Conservation (phyloP, 306 rosid species). For the Canavalia gladiata region DNA sequence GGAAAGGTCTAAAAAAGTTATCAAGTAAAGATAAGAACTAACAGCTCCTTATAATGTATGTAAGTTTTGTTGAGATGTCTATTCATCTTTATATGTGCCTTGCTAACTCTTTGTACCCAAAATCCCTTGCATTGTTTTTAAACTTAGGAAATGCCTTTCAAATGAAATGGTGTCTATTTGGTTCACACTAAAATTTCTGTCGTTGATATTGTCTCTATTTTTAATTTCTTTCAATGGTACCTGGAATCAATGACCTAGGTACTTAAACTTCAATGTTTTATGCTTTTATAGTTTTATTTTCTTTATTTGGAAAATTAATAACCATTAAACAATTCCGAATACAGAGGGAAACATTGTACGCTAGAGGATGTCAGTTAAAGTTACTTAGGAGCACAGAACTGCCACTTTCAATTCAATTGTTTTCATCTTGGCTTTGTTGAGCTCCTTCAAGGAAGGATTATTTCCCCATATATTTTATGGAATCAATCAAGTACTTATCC, state of each 20-base stretch:
- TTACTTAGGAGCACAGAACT: not conserved
- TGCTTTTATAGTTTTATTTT: not conserved
- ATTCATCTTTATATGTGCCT: slow-evolving; percentile 5
- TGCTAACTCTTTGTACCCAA: not conserved
- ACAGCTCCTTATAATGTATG: slow-evolving; percentile 18
- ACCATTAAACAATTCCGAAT: not conserved
- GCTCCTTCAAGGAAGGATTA: no score
- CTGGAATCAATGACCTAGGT: not conserved
- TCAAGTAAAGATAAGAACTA: slow-evolving; percentile 44
- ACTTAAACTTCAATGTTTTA: not conserved
- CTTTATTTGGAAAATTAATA: not conserved
- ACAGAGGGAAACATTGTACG: not conserved
- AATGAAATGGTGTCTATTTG: not conserved
- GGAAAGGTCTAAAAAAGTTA: slow-evolving; percentile 62
- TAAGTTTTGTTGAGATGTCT: slow-evolving; percentile 20
- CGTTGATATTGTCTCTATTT: slow-evolving; percentile 9
- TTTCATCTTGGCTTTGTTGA: no score
- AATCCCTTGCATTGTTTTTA: slow-evolving; percentile 19
- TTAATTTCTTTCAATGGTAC: not conserved
- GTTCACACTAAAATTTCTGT: slow-evolving; percentile 4
- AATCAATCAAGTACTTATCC: no score
- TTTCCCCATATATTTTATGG: no score
- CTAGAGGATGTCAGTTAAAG: not conserved
- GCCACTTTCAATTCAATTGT: not conserved
- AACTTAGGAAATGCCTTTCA: not conserved